Base-by-base conservation (phyloP, 2,329 filamentous ascomycete species). In the Fusarium temperatum region DNA sequence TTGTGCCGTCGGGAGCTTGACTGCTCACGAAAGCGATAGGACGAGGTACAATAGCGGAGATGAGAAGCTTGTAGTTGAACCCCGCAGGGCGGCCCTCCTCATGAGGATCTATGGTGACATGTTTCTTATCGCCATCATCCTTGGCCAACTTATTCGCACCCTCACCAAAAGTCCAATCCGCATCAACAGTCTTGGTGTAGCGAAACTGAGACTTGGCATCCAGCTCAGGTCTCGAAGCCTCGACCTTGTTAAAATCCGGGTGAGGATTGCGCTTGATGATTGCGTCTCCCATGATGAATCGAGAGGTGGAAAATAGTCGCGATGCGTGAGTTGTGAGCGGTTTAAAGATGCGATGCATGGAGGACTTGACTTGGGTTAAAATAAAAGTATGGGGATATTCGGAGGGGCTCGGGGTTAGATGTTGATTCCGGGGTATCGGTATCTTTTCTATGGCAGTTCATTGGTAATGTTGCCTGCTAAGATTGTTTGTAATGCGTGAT, bases 51-150 rank as follows among this genome's bases (percentile, higher is more conserved):
- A 98, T 90, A 72, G 90, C 91, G 24, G 91, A 93, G 82, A 98
- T 97, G 70, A 98, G 86, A 20, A 98, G 89, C 84, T 97, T 98
- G 89, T 98, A 98, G 87, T 98, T 98, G 84, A 89, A 90, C 3
- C 86, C 84, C 0, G 89, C 83, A 0, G 90, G 87, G 1, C 95
- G 89, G 38, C 91, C 93, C 35, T 90, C 85, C 63, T 88, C 92
- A 81, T 95, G 91, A 0, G 95, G 95, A 82, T 98, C 92, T 77
- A 98, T 97, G 79, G 91, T 85, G 73, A 96, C 83, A 83, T 98
- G 94, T 67, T 90, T 89, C 62, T 74, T 67, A 61, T 51, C 66
- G 10, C 20, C 36, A 28, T 36, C 67, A 24, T 75, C 66, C 44
- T 74, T 64, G 64, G 78, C 68, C 35, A 83, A 81, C 30, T 85